Evolutionary conservation across 129 eudicot species (phyloP), one percentile per base, ranked within the genome.

Genomic region (Rutidosis leptorrhynchoides): DNA sequence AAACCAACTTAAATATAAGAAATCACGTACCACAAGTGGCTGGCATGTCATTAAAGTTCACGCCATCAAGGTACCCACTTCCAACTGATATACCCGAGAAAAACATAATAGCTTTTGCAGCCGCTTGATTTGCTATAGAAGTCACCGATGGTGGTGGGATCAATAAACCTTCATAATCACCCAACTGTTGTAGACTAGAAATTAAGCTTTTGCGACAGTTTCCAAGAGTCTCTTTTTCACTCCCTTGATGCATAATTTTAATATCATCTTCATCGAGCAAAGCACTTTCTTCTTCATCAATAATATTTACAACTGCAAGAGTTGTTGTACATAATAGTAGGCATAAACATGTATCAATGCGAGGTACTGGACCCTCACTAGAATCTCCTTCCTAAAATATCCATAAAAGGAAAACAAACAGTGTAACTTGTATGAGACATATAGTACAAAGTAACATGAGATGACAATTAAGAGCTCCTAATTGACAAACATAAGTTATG

Each of bases 301-400:
- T 69, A 72, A 93, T 79, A 72, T 75, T 79, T 22, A 82, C 82
- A 64, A 89, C 78, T 37, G 96, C 95, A 70, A 88, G 89, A 48
- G 83, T 82, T 28, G 95, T 71, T 27, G 85, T 77, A 42, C 95
- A 93, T 79, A 93, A 76, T 37, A 93, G 81, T 81, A 93, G 62
- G 84, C 99, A 93, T 70, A 93, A 78, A 81, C 99, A 93, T 9
- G 99, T 80, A 69, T 93, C 99, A 12, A 86, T 77, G 35, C 99
- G 99, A 71, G 99, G 96, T 64, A 88, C 83, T 29, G 99, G 99
- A 26, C 96, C 96, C 80, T 93, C 99, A 52, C 82, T 79, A 26
- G 96, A 83, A 81, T 89, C 89, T 65, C 89, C 81, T 80, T 93
- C 99, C 99, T 93, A 77, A 37, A 24, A 62, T 66, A 67, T 20